Base-by-base conservation (phyloP, 805 yeast genomes). In the Saccharomyces jurei region DNA sequence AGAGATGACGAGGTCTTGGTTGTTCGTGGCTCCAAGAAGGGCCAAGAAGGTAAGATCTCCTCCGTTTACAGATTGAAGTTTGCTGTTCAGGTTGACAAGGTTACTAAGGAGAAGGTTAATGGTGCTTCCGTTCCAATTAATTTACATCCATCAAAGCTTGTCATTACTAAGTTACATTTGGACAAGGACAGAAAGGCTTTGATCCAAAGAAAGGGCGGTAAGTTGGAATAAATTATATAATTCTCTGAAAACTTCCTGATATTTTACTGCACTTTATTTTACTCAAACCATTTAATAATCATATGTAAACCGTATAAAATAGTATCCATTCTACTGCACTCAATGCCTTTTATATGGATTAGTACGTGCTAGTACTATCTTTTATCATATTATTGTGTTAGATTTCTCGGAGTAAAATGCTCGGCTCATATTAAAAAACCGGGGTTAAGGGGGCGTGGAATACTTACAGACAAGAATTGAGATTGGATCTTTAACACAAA, bases 131-230 rank as follows among this genome's bases (percentile, higher is more conserved):
- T 91, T 69, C 98, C 97, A 77, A 82, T 92, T 78, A 89, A 90
- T 87, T 83, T 94, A 68, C 96, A 92, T 83, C 96, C 99, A 76
- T 92, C 98, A 63, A 94, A 94, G 84, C 96, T 94, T 75, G 97
- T 92, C 79, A 89, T 94, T 80, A 94, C 98, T 81, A 89, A 89
- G 82, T 84, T 94, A 78, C 89, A 90, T 85, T 86, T 94, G 77
- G 97, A 92, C 86, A 88, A 88, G 82, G 96, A 92, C 87, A 88
- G 99, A 85, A 91, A 92, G 85, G 95, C 88, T 77, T 86, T 92
- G 81, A 89, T 92, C 74, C 83, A 82, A 76, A 90, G 96, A 87
- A 92, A 92, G 84, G 97, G 97, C 78, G 98, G 98, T 74, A 90
- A 88, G 77, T 81, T 82, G 74, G 96, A 90, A 83, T 89, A 89